Base-by-base conservation (phyloP, 169 alveolate genomes). In the Eimeria maxima region DNA sequence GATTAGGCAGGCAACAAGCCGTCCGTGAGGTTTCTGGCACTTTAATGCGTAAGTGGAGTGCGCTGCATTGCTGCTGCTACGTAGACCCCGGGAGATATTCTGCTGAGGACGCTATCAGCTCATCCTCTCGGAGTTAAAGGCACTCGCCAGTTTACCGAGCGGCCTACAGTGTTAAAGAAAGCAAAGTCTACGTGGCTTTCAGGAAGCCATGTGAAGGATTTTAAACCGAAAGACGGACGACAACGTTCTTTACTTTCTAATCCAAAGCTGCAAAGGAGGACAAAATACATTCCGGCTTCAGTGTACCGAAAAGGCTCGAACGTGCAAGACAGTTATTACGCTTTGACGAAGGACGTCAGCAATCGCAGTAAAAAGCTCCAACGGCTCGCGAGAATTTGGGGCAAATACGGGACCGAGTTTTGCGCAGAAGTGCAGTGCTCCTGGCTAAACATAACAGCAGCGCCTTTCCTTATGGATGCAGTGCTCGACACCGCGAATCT, bases 381-480 rank as follows among this genome's bases (percentile, higher is more conserved):
- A 44, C 50, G 44, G 42, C 65, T 87, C 24, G 81, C 93, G 20
- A 63, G 29, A 29, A 57, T 42, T 33, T 63, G 57, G 81, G 93
- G 93, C 80, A 63, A 87, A n/a, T 44, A 87, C 65, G 93, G 81
- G n/a, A 87, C 95, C 7, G 96, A 60, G 44, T 76, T 93, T 14
- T 73, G 92, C 57, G 86, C 78, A 14, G 92, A 69, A 8, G 50
- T 93, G 8, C 67, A 83, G 29, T 53, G 83, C 90, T 57, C 96
- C 29, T 93, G 96, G 96, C n/a, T 93, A 22, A 93, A 93, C 78
- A 53, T 93, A 50, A 83, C 96, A n/a, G 67, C 80, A 38, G 96
- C 96, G 53, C 96, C 96, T 18, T 74, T 83, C 47, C 87, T 93
- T 33, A 53, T 93, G 94, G 96, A 93, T 57, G 86, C 96, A 27